Percentiles rank a stretch among this genome's conserved stretches.
phyloP scores from a whole-genome alignment of 2,329 filamentous ascomycete genomes.

The Botryotinia calthae region DNA sequence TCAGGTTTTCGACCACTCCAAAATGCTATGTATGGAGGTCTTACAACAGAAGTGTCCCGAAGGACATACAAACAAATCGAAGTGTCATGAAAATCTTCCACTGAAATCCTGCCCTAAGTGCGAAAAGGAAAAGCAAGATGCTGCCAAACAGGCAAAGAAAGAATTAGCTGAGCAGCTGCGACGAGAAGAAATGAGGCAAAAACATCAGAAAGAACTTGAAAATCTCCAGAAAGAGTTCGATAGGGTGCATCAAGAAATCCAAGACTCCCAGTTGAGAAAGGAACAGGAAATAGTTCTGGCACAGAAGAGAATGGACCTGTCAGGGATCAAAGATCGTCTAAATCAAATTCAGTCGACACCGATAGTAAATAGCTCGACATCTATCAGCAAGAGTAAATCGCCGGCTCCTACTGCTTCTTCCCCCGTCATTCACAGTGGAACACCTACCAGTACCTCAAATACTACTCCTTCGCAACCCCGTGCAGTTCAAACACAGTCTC shows the following conservation, averaged over 20 bases:
- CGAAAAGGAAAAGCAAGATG: conserved; percentile 47
- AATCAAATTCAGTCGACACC: conserved; percentile 20
- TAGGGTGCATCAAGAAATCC: conserved; percentile 39
- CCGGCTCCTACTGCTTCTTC: not conserved
- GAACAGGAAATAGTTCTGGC: conserved; percentile 45
- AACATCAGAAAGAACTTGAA: conserved; percentile 27
- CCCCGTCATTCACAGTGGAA: not conserved
- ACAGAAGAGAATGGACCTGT: conserved; percentile 49
- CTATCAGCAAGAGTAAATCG: not conserved
- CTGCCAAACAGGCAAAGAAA: conserved; percentile 43
- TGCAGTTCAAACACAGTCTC: not conserved
- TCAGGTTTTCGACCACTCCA: conserved; percentile 53
- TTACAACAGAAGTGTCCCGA: conserved; percentile 50
- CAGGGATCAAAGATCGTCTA: conserved; percentile 41
- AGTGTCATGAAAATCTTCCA: conserved; percentile 45
- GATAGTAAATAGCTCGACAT: not conserved
- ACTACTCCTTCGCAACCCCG: not conserved
- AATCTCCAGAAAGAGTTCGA: conserved; percentile 33
- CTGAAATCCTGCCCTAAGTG: conserved; percentile 50
- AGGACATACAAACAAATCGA: conserved; percentile 48
- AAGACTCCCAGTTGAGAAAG: conserved; percentile 46
- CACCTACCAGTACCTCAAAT: not conserved
- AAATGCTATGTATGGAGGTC: conserved; percentile 47
- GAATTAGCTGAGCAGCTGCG: conserved; percentile 27
- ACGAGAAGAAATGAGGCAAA: conserved; percentile 25